Percentiles rank a stretch among this genome's conserved stretches.
Evolutionary conservation across 495 filamentous ascomycete genomes (phyloP).

Genomic region (Xylaria castorea): DNA sequence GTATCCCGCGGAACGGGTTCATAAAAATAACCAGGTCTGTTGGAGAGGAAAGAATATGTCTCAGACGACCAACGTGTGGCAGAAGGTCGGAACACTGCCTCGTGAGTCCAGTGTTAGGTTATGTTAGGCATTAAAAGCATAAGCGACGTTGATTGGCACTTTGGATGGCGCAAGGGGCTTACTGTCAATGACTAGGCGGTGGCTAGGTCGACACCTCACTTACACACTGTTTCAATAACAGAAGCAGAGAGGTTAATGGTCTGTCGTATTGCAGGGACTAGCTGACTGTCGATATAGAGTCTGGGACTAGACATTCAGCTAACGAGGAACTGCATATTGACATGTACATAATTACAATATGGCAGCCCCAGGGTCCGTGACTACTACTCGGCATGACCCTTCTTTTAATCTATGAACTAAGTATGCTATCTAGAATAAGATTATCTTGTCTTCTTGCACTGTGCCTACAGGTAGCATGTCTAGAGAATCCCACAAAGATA

Average conservation of each 20-base stretch:
- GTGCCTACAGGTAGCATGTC: conserved; percentile 17
- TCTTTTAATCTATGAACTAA: not conserved
- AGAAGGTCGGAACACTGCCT: conserved; percentile 1
- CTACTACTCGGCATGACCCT: not conserved
- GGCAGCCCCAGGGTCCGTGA: not conserved
- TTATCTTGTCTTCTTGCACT: conserved; percentile 5
- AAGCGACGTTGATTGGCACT: conserved; percentile 27
- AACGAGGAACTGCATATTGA: not conserved
- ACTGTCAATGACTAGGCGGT: conserved; percentile 27
- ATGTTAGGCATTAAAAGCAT: not conserved
- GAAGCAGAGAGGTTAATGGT: conserved; percentile 34
- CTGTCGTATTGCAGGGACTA: conserved; percentile 31
- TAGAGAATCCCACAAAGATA: conserved; percentile 3
- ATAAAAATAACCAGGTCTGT: conserved; percentile 24
- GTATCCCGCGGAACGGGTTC: conserved; percentile 30
- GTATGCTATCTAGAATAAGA: not conserved
- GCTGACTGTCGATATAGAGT: not conserved
- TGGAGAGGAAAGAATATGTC: conserved; percentile 19
- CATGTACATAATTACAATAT: not conserved
- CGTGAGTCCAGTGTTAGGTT: conserved; percentile 28
- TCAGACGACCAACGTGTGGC: conserved; percentile 17
- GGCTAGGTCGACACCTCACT: conserved; percentile 25
- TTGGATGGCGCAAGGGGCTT: conserved; percentile 41
- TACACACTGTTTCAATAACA: conserved; percentile 40
- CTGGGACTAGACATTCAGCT: conserved; percentile 12